Evolutionary conservation across 495 filamentous ascomycete genomes (phyloP).

Genomic region (Oleoguttula mirabilis): DNA sequence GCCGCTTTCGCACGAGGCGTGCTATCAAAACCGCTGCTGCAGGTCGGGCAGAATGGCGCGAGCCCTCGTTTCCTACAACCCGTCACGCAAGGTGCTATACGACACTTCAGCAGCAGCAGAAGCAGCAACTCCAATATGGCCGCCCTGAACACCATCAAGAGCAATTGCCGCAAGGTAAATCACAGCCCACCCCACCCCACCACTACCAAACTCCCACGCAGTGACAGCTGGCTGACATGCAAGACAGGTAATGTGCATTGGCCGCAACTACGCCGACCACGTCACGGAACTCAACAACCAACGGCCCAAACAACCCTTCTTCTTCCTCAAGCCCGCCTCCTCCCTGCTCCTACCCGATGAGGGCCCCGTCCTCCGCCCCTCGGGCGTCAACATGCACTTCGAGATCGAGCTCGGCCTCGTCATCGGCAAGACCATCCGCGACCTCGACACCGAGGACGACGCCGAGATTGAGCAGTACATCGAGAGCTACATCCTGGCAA

Average conservation of each 20-base stretch:
- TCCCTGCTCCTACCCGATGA: conserved; percentile 64
- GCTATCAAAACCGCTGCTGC: background rate
- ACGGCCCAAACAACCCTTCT: conserved; percentile 85
- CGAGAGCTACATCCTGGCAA: conserved; percentile 64
- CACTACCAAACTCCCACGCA: background rate
- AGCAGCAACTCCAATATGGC: conserved; percentile 6
- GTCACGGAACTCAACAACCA: conserved; percentile 81
- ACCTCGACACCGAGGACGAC: conserved; percentile 57
- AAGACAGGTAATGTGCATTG: conserved; percentile 79
- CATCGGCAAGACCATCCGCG: conserved; percentile 63
- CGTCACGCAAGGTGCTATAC: background rate
- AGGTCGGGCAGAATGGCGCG: background rate
- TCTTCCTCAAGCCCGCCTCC: conserved; percentile 90
- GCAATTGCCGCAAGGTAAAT: conserved; percentile 19
- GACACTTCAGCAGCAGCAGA: conserved; percentile 1
- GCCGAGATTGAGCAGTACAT: conserved; percentile 43
- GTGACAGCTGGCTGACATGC: background rate
- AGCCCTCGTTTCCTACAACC: background rate
- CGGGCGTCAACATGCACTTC: conserved; percentile 76
- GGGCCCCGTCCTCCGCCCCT: conserved; percentile 74
- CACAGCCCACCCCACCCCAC: no score
- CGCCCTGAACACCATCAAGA: conserved; percentile 9
- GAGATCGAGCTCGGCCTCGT: conserved; percentile 88
- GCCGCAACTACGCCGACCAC: conserved; percentile 85
- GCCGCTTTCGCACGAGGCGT: background rate